phyloP scores from a whole-genome alignment of 306 rosid species.

The Casuarina equisetifolia region DNA sequence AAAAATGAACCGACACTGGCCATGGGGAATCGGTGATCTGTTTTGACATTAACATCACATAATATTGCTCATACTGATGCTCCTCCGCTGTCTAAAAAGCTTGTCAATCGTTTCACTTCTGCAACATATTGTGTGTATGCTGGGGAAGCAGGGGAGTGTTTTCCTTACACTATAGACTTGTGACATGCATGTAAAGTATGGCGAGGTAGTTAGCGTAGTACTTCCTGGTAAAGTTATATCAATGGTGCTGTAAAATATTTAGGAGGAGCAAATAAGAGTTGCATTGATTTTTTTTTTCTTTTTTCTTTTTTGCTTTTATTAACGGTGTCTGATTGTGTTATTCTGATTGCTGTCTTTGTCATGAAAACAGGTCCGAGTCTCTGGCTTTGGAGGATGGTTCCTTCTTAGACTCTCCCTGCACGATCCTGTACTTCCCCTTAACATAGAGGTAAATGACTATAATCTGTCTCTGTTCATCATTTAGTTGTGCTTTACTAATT shows the following conservation, averaged over 20 bases:
- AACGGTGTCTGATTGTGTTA: neutral
- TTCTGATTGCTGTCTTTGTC: neutral
- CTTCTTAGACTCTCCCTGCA: slow-evolving; percentile 92
- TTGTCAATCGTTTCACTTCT: neutral
- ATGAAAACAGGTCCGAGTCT: slow-evolving; percentile 70
- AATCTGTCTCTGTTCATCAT: neutral
- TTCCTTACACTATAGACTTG: neutral
- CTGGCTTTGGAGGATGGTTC: slow-evolving; percentile 94
- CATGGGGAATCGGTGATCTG: neutral
- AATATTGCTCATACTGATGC: neutral
- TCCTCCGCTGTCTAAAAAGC: neutral
- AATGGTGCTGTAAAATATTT: neutral
- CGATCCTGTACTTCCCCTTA: slow-evolving; percentile 97
- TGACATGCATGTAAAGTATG: neutral
- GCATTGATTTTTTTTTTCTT: neutral
- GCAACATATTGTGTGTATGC: neutral
- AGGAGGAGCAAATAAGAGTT: neutral
- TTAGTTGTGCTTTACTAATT: slow-evolving; percentile 25
- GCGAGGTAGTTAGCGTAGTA: neutral
- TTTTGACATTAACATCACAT: neutral
- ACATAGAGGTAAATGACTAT: slow-evolving; percentile 72
- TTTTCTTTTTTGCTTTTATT: neutral
- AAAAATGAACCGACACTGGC: neutral
- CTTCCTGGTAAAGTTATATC: neutral
- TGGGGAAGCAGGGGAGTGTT: neutral